Conservation (phyloP, 768 basidiomycete species). For the Crucibulum laeve region DNA sequence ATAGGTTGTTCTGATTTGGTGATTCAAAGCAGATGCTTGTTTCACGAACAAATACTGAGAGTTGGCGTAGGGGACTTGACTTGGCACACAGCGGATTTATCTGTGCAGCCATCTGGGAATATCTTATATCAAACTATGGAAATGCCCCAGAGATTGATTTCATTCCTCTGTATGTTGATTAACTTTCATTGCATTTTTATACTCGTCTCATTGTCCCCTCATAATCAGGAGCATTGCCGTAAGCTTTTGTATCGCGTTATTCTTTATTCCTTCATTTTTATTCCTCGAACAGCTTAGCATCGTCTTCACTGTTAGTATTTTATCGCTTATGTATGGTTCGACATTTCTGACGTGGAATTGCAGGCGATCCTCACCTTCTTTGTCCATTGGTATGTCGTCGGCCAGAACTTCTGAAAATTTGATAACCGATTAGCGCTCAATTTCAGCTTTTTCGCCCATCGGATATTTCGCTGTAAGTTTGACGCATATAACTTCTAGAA, state of each 20-base stretch:
- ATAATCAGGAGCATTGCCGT: background rate
- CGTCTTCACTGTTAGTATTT: background rate
- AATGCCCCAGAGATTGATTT: constrained; percentile 8
- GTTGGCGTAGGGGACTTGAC: constrained; percentile 17
- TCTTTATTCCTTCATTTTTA: background rate
- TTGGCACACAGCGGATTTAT: constrained; percentile 17
- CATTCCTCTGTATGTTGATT: constrained; percentile 18
- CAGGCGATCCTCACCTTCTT: constrained; percentile 22
- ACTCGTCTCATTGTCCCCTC: background rate
- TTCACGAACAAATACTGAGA: background rate
- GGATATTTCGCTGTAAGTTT: background rate
- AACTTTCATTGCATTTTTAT: background rate
- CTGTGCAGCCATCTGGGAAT: constrained; percentile 21
- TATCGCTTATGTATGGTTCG: background rate
- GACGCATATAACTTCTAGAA: background rate
- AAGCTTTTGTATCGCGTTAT: background rate
- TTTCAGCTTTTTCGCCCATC: background rate
- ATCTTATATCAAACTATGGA: constrained; percentile 17
- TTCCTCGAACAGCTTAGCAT: background rate
- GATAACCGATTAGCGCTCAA: background rate
- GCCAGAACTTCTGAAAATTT: background rate
- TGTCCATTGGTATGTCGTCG: constrained; percentile 19
- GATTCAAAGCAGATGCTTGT: background rate
- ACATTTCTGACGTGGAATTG: background rate
- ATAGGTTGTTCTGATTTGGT: background rate